These are phyloP conservation scores for Catenaria anguillulae DNA, from an alignment of 371 early-diverging fungal genomes.

Conservation along the genomic window DNA sequence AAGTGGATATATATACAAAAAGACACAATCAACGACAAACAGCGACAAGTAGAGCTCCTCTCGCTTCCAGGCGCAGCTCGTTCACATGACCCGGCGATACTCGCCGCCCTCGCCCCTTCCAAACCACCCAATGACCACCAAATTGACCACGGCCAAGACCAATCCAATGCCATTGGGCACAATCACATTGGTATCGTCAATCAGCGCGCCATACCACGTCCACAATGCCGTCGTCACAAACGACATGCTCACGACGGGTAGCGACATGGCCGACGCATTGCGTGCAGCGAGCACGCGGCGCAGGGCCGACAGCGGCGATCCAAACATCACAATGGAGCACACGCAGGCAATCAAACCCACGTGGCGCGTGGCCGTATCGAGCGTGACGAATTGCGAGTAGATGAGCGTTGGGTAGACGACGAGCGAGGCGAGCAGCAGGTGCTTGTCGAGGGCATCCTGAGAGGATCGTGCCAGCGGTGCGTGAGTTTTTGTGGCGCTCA, in stretches of 20 bases:
- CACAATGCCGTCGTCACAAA: background rate
- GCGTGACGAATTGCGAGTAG: background rate
- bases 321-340: background rate
- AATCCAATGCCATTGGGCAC: background rate
- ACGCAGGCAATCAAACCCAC: background rate
- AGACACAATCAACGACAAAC: too few relatives aligned
- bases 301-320: background rate
- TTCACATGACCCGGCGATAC: too few relatives aligned
- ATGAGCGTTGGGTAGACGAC: background rate
- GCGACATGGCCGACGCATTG: background rate
- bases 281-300: background rate
- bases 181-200: background rate
- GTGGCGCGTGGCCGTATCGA: background rate
- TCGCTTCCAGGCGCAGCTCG: too few relatives aligned
- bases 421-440: background rate
- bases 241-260: background rate
- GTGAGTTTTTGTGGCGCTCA: background rate
- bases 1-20: too few relatives aligned
- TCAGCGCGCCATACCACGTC: background rate
- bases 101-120: too few relatives aligned
- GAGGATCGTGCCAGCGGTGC: background rate
- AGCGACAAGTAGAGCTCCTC: too few relatives aligned
- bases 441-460: background rate
- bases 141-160: background rate
- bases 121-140: background rate